Base-by-base conservation (phyloP, 768 basidiomycete species). In the Naganishia onofrii region DNA sequence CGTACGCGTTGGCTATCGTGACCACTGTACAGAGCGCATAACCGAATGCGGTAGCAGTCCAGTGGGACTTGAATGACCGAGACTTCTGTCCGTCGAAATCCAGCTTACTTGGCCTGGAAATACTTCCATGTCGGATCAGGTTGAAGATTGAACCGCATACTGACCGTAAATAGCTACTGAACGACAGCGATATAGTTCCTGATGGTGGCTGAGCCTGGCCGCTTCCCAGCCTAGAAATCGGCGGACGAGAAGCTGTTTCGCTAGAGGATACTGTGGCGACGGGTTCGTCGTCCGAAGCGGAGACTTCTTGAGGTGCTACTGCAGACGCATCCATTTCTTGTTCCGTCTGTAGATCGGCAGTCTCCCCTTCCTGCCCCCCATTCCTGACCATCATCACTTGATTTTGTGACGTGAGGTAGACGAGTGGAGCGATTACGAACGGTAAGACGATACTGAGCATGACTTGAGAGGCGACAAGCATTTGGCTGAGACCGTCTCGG, bases 381-480 rank as follows among this genome's bases (percentile, higher is more conserved):
- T 69, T 69, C 17, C 23, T 71, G 70, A 82, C 74, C 81, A 84
- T 84, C 92, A 93, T 93, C 75, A 92, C 84, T 10, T 83, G 79
- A 70, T 86, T 86, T 8, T 82, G 83, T 73, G 88, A 82, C 19
- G 91, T 92, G 75, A 91, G 85, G 75, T 84, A 91, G 63, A 93
- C 82, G 67, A 92, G 84, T 0, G 92, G 92, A 72, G 91, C 84
- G n/a, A 88, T 85, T 81, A 93, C 85, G 82, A 93, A 93, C 0
- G 92, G 92, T 4, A 94, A 85, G 10, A 91, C 86, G 77, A 95
- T 85, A 31, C 89, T 88, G 32, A 97, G 85, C 42, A 88, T 84
- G 66, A 94, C 93, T 79, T 96, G 93, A 3, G 87, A 91, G 1
- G 85, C 87, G 52, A 97, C 89, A n/a, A 97, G 87, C 34, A 97